A percentile compares a stretch with the other conserved stretches of the same genome.
Evolutionary conservation across 2,329 filamentous ascomycete genomes (phyloP).

Genomic region (Verticillium nubilum): DNA sequence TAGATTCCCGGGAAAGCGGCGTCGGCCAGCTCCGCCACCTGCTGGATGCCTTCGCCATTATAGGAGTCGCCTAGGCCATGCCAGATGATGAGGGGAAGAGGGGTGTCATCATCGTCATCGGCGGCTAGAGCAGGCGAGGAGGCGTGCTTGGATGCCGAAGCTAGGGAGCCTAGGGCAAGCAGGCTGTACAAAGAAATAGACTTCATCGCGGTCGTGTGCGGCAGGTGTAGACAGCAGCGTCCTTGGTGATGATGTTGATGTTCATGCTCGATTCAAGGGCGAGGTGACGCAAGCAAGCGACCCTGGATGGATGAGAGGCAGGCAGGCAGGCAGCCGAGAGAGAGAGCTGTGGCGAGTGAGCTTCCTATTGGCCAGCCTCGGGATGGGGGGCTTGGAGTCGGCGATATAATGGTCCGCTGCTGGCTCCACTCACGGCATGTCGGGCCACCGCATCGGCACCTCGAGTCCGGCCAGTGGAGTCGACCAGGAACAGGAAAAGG

Average conservation of each 20-base stretch:
- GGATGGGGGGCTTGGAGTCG: not conserved
- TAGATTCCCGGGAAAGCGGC: conserved; percentile 75
- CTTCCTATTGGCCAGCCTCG: conserved; percentile 11
- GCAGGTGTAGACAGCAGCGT: conserved; percentile 4
- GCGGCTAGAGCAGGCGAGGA: conserved; percentile 2
- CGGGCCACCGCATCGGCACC: not conserved
- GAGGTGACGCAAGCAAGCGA: not conserved
- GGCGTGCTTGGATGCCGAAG: conserved; percentile 10
- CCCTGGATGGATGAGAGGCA: conserved; percentile 7
- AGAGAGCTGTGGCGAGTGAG: conserved; percentile 2
- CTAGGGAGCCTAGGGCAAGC: conserved; percentile 20
- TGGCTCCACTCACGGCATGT: not conserved
- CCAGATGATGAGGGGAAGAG: conserved; percentile 90
- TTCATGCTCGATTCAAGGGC: not conserved
- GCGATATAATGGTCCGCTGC: not conserved
- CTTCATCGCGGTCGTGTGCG: conserved; percentile 16
- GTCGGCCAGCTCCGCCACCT: conserved; percentile 66
- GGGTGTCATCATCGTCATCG: conserved; percentile 50
- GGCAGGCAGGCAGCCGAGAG: not conserved
- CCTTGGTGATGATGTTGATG: not conserved
- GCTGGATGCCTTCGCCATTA: conserved; percentile 66
- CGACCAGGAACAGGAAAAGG: not conserved
- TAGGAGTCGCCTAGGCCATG: conserved; percentile 77
- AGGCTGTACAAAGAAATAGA: conserved; percentile 25
- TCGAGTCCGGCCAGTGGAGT: not conserved